Base-by-base conservation (phyloP, 176 grass and related monocot species). In the Phyllostachys edulis region DNA sequence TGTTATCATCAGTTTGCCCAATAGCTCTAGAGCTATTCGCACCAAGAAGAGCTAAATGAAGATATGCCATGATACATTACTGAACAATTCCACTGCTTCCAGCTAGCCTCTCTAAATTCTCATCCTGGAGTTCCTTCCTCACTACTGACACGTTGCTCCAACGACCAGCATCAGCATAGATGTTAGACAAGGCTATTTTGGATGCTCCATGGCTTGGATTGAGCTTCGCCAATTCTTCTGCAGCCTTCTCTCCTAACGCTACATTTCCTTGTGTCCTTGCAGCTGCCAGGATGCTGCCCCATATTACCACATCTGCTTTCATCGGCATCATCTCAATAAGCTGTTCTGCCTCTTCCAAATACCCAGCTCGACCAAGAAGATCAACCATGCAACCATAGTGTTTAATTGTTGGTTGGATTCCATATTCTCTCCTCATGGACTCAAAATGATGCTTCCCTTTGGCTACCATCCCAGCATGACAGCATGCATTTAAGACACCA, bases 311-410 rank as follows among this genome's bases (percentile, higher is more conserved):
- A 94, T 97, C 92, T 17, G 92, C 77, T 88, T 90, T 82, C 85
- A 92, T 90, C 1, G 91, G 94, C 94, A 97, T 94, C 39, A 32
- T 73, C 38, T 71, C 13, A n/a, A 92, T 73, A 59, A 94, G 65
- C 44, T 69, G 34, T 74, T 88, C 91, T 38, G 90, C 92, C 63
- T 97, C 94, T 81, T 97, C 86, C 63, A 97, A 76, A 23, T 87
- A 85, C n/a, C 94, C 91, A 42, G 94, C 94, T 67, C 92, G 89
- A 63, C 89, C 83, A 60, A 97, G 88, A 63, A 97, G 90, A 87
- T 94, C 88, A 69, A 94, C 77, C 88, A 97, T 94, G 80, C 94
- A 97, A 61, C 94, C 94, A 41, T 97, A 97, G 79, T 97, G 94
- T 81, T 97, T 94, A 61, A 94, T 90, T 45, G 90, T 92, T 9